A percentile compares a stretch with the other conserved stretches of the same genome.
These are phyloP conservation scores for Monosporascus sp. DNA, from an alignment of 2,329 filamentous ascomycete species.

Conservation along the genomic window DNA sequence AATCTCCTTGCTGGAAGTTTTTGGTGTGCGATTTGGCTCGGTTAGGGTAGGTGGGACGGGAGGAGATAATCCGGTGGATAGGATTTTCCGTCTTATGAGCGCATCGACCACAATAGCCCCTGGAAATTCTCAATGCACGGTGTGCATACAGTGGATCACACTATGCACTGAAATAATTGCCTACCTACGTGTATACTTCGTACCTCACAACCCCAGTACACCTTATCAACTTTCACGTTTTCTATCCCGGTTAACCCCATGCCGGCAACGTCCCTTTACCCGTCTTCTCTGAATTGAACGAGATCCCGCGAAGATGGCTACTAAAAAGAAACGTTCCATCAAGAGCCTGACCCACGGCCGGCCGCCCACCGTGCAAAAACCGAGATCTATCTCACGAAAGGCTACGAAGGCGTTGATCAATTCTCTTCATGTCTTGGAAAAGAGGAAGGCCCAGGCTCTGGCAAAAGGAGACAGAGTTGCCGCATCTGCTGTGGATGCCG, in stretches of 20 bases:
- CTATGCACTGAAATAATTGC: too few species aligned
- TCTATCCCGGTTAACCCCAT: too few species aligned
- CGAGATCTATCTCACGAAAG: constrained; percentile 58
- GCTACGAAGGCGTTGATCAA: constrained; percentile 61
- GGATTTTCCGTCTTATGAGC: too few species aligned
- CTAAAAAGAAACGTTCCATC: constrained; percentile 37
- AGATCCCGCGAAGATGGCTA: constrained; percentile 33
- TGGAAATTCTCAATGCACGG: too few species aligned
- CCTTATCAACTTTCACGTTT: too few species aligned
- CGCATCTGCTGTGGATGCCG: constrained; percentile 39
- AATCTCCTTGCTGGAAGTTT: background rate
- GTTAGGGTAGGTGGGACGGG: background rate
- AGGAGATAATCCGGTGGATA: too few species aligned
- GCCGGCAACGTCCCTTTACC: too few species aligned
- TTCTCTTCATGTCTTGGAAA: constrained; percentile 60
- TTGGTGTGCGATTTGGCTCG: background rate
- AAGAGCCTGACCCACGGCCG: constrained; percentile 49
- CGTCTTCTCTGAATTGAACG: too few species aligned
- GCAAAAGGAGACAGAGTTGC: constrained; percentile 47
- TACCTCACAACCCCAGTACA: too few species aligned
- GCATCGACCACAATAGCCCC: too few species aligned
- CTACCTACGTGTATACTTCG: too few species aligned
- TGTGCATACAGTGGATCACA: too few species aligned
- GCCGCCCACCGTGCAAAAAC: constrained; percentile 48
- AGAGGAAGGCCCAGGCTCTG: constrained; percentile 52